Conservation (phyloP, 2,329 filamentous ascomycete genomes). For the Myriosclerotinia curreyana region DNA sequence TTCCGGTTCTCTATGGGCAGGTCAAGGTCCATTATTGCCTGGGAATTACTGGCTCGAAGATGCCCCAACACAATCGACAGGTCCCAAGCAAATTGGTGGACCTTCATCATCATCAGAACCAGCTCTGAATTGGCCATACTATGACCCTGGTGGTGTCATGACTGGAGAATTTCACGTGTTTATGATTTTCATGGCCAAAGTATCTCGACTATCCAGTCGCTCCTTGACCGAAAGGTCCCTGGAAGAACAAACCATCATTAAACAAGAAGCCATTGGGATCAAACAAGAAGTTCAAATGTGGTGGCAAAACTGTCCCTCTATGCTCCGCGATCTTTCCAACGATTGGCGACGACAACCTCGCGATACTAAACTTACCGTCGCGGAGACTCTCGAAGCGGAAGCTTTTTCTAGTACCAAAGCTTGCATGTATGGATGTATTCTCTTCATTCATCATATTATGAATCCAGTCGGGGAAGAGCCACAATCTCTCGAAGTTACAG, state of each 20-base stretch:
- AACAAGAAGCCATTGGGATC: conserved; percentile 26
- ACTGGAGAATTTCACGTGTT: conserved; percentile 34
- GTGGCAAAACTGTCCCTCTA: conserved; percentile 33
- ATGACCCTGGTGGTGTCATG: conserved; percentile 34
- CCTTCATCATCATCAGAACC: not conserved
- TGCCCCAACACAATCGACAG: conserved; percentile 2
- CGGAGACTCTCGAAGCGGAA: conserved; percentile 37
- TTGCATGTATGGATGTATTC: conserved; percentile 34
- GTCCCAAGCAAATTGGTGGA: conserved; percentile 12
- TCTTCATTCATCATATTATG: conserved; percentile 37
- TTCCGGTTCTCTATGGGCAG: conserved; percentile 35
- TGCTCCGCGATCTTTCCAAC: conserved; percentile 33
- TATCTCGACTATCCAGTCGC: conserved; percentile 34
- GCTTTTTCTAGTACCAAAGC: conserved; percentile 36
- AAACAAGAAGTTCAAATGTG: conserved; percentile 30
- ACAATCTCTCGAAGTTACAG: conserved; percentile 29
- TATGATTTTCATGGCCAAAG: conserved; percentile 36
- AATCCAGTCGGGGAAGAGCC: conserved; percentile 31
- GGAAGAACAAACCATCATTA: conserved; percentile 28
- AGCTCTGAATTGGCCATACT: conserved; percentile 35
- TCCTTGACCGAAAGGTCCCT: conserved; percentile 28
- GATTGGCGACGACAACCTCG: conserved; percentile 35
- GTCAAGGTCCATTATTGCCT: conserved; percentile 34
- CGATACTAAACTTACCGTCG: conserved; percentile 33
- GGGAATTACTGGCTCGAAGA: conserved; percentile 38